These are phyloP conservation scores for Rhododendron henanense DNA, from an alignment of 148 eudicot genomes.

Conservation along the genomic window DNA sequence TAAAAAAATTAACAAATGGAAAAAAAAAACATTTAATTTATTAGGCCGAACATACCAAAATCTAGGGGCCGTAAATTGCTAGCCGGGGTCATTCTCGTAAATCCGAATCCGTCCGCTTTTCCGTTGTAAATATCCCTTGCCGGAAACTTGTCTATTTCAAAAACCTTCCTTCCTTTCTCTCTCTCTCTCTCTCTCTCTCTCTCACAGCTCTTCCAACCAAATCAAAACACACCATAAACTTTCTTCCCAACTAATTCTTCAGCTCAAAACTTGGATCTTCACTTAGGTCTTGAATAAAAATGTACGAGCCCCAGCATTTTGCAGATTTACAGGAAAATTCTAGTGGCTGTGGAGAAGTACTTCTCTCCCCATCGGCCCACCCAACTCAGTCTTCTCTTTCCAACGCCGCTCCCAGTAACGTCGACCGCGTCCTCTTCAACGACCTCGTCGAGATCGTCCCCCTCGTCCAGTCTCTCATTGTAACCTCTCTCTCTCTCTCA, in stretches of 20 bases:
- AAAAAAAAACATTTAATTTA: too few species aligned
- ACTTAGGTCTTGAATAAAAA: not conserved
- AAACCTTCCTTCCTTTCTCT: not conserved
- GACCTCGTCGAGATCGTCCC: constrained; percentile 78
- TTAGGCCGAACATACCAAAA: too few species aligned
- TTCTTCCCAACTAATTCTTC: not conserved
- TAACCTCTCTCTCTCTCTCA: constrained; percentile 21
- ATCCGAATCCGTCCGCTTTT: not conserved
- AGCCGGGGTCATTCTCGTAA: not conserved
- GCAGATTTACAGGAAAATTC: constrained; percentile 20
- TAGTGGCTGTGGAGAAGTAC: constrained; percentile 12
- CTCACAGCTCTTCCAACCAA: not conserved
- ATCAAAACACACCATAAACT: not conserved
- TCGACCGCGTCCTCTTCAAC: constrained; percentile 58
- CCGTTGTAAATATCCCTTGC: not conserved
- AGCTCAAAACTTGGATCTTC: not conserved
- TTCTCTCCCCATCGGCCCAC: constrained; percentile 18
- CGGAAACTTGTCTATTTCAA: not conserved
- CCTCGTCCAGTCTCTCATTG: constrained; percentile 79
- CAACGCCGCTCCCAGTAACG: constrained; percentile 19
- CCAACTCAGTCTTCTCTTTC: constrained; percentile 23
- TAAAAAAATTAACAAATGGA: too few species aligned
- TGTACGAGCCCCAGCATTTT: constrained; percentile 30
- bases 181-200: not conserved
- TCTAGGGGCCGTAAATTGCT: too few species aligned